These are phyloP conservation scores for Ulota crispa DNA, from an alignment of 225 moss, liverwort and hornwort species.

Conservation along the genomic window DNA sequence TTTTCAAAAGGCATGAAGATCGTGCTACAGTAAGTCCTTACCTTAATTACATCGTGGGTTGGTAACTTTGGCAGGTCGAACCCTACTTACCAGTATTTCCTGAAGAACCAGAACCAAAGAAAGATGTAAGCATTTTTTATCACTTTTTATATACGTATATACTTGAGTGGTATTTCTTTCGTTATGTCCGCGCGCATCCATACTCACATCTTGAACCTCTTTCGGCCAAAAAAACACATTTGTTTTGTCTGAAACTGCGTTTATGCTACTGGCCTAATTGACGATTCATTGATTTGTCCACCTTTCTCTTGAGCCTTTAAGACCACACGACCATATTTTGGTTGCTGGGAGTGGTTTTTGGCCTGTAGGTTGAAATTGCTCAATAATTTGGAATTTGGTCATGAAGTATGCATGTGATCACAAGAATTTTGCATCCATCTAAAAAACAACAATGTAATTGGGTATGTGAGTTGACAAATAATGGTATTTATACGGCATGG, in stretches of 20 bases:
- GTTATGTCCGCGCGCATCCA: not conserved
- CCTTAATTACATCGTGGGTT: not conserved
- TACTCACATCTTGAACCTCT: not conserved
- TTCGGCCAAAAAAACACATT: not conserved
- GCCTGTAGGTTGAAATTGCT: too few species aligned
- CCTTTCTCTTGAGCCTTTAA: too few species aligned
- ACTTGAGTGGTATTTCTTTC: too few species aligned
- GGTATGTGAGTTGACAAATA: too few species aligned
- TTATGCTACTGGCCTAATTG: not conserved
- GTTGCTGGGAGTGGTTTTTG: too few species aligned
- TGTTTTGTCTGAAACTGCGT: not conserved
- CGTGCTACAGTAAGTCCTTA: not conserved
- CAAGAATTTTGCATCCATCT: too few species aligned
- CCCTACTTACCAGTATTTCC: slow-evolving; percentile 25
- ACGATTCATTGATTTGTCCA: not conserved
- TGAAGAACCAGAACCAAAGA: slow-evolving; percentile 10
- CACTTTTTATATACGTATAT: not conserved
- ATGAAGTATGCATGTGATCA: too few species aligned
- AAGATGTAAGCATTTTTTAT: slow-evolving; percentile 24
- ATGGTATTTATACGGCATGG: too few species aligned
- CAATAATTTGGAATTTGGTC: too few species aligned
- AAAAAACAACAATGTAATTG: too few species aligned
- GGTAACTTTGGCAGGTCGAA: slow-evolving; percentile 13
- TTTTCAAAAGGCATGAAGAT: not conserved
- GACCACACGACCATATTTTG: too few species aligned